These are phyloP conservation scores for Rubia peregrina DNA, from an alignment of 305 asterid species.

Conservation along the genomic window DNA sequence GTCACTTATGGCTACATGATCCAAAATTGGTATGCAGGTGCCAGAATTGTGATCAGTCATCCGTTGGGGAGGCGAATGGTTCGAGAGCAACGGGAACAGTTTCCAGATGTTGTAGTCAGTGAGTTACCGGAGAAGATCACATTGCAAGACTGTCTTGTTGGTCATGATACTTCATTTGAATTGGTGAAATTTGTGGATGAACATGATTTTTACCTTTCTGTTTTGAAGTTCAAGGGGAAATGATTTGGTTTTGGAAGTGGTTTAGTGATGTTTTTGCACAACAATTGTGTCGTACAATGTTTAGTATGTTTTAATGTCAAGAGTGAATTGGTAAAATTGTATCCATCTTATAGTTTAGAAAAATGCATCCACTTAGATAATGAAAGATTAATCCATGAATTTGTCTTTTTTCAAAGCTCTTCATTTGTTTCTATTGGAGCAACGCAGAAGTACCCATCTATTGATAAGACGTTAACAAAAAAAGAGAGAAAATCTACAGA, in stretches of 20 bases:
- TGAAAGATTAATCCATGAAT: too few species aligned
- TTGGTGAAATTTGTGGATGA: constrained; percentile 56
- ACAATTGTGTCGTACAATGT: background rate
- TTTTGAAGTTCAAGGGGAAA: constrained; percentile 36
- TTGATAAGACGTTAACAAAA: too few species aligned
- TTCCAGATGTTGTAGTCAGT: constrained; percentile 59
- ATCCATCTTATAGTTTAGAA: too few species aligned
- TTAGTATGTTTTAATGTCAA: background rate
- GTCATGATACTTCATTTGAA: constrained; percentile 43
- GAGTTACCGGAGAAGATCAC: constrained; percentile 44
- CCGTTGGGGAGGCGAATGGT: constrained; percentile 52
- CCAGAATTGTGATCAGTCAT: constrained; percentile 76
- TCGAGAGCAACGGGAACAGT: constrained; percentile 46
- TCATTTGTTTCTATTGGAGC: too few species aligned
- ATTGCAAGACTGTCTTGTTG: constrained; percentile 27
- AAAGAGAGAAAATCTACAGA: too few species aligned
- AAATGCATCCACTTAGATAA: too few species aligned
- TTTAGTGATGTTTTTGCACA: background rate
- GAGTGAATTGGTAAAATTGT: too few species aligned
- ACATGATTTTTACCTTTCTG: constrained; percentile 62
- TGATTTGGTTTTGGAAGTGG: background rate
- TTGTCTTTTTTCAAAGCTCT: too few species aligned
- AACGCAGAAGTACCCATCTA: too few species aligned
- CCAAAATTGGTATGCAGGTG: constrained; percentile 38
- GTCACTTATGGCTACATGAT: background rate